phyloP scores from a whole-genome alignment of 495 filamentous ascomycete species.

The Collariella sp. region DNA sequence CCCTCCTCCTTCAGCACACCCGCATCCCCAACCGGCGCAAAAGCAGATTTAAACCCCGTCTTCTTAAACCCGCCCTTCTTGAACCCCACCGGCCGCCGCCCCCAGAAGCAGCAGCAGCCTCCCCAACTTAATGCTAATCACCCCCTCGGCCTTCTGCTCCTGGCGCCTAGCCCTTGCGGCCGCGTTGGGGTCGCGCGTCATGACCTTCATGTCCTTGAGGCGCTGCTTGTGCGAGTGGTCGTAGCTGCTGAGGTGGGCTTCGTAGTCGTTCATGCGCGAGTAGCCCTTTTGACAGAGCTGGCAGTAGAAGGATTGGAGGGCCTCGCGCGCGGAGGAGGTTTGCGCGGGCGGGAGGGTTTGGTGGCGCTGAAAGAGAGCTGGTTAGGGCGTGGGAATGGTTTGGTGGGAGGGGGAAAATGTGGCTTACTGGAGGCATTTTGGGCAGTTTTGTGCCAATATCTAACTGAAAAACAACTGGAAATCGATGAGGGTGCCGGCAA shows the following conservation, averaged over 20 bases:
- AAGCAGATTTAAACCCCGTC: slow-evolving; percentile 45
- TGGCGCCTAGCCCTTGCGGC: slow-evolving; percentile 56
- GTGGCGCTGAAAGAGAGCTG: slow-evolving; percentile 30
- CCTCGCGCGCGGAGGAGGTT: slow-evolving; percentile 80
- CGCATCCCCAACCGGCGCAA: slow-evolving; percentile 33
- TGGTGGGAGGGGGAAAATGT: neutral
- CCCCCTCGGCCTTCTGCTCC: slow-evolving; percentile 59
- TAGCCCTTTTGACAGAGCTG: slow-evolving; percentile 63
- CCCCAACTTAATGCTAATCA: slow-evolving; percentile 52
- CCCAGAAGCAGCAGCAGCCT: slow-evolving; percentile 15
- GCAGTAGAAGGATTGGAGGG: slow-evolving; percentile 84
- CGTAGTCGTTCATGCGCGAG: slow-evolving; percentile 60
- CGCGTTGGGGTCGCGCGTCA: slow-evolving; percentile 50
- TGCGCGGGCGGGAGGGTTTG: slow-evolving; percentile 49
- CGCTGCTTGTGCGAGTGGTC: slow-evolving; percentile 62
- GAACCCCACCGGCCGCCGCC: no score
- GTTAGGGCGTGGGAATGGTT: slow-evolving; percentile 6
- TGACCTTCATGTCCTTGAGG: slow-evolving; percentile 58
- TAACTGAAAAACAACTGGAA: neutral
- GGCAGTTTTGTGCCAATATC: neutral
- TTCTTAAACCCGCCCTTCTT: slow-evolving; percentile 49
- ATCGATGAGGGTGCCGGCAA: neutral
- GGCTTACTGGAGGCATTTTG: slow-evolving; percentile 41
- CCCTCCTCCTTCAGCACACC: slow-evolving; percentile 4
- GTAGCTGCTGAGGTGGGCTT: slow-evolving; percentile 60